Percentiles rank a stretch among this genome's conserved stretches.
These are phyloP conservation scores for Rhododendron ovatum DNA, from an alignment of 148 eudicot species.

Conservation along the genomic window DNA sequence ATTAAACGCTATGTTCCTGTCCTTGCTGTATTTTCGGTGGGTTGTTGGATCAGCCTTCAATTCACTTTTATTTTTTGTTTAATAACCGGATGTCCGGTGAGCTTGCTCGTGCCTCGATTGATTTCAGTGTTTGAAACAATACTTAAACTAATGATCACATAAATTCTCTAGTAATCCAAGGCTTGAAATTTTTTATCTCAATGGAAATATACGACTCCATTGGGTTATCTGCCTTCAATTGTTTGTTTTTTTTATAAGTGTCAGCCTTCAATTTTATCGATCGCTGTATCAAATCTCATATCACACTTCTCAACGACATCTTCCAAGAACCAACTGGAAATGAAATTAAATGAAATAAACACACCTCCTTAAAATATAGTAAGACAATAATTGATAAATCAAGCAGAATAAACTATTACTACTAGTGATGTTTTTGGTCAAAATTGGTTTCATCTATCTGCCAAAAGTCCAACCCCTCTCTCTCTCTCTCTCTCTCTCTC, in stretches of 20 bases:
- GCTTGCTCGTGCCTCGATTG: too few species aligned
- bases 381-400: neutral
- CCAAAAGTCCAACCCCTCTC: neutral
- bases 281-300: neutral
- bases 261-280: slow-evolving; percentile 6
- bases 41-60: slow-evolving; percentile 28
- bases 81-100: too few species aligned
- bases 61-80: neutral
- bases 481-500: neutral
- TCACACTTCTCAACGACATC: slow-evolving; percentile 16
- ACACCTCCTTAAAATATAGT: neutral
- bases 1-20: neutral
- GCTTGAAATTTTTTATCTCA: too few species aligned
- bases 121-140: too few species aligned
- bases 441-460: neutral
- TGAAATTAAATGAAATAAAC: neutral
- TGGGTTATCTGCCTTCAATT: slow-evolving; percentile 9
- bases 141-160: too few species aligned
- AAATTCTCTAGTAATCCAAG: too few species aligned
- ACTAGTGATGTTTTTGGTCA: neutral
- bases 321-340: neutral
- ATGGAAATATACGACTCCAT: too few species aligned
- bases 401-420: neutral
- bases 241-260: too few species aligned
- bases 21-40: slow-evolving; percentile 33